These are phyloP conservation scores for Allodekkera sacchari DNA, from an alignment of 805 yeast genomes.

Conservation along the genomic window DNA sequence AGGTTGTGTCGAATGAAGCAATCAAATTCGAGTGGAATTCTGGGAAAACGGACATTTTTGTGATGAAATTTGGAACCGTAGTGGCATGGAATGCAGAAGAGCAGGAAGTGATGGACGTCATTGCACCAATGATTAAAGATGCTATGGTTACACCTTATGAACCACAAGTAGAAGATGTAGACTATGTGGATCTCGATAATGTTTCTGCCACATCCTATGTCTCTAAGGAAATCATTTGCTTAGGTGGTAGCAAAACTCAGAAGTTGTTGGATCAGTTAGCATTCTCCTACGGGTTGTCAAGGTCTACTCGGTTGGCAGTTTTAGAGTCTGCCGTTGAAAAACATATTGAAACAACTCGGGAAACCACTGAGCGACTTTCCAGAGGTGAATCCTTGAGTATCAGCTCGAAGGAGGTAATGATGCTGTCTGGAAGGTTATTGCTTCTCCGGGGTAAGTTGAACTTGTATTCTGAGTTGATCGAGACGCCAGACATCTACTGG, in stretches of 20 bases:
- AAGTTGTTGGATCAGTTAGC: conserved; percentile 73
- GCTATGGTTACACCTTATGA: conserved; percentile 42
- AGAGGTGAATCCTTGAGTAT: conserved; percentile 47
- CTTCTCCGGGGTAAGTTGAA: conserved; percentile 76
- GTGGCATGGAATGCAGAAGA: conserved; percentile 82
- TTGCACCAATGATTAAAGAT: conserved; percentile 43
- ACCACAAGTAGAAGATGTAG: conserved; percentile 81
- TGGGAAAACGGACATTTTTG: conserved; percentile 44
- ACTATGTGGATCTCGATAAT: conserved; percentile 36
- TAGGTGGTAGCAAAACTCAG: conserved; percentile 45
- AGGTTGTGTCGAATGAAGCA: conserved; percentile 45
- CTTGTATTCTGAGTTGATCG: conserved; percentile 79
- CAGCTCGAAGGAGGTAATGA: conserved; percentile 53
- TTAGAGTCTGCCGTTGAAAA: conserved; percentile 66
- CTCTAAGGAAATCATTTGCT: conserved; percentile 60
- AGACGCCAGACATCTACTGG: conserved; percentile 93
- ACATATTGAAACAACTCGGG: conserved; percentile 54
- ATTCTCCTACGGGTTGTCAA: conserved; percentile 76
- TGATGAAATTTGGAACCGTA: conserved; percentile 69
- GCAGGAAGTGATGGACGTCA: conserved; percentile 31
- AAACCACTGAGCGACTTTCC: conserved; percentile 58
- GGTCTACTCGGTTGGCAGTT: conserved; percentile 80
- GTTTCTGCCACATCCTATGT: conserved; percentile 27
- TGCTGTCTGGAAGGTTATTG: conserved; percentile 66
- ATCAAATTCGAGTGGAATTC: conserved; percentile 36